phyloP scores from a whole-genome alignment of 441 rosid genomes.

The Adansonia gregorii region DNA sequence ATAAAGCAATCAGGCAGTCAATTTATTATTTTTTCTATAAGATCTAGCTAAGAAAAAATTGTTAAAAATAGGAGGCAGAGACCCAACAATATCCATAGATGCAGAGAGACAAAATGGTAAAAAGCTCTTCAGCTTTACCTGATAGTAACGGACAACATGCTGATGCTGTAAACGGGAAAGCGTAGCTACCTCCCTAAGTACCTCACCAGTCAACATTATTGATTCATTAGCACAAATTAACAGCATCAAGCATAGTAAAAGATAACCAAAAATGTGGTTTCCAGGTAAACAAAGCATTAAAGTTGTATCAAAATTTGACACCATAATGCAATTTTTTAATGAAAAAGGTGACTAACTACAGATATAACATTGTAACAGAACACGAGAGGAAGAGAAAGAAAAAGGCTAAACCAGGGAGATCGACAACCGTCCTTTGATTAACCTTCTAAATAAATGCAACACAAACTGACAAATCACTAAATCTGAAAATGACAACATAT shows the following conservation, averaged over 20 bases:
- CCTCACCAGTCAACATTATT: conserved; percentile 37
- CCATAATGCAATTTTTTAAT: conserved; percentile 22
- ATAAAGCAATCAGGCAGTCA: conserved; percentile 6
- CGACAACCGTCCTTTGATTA: neutral
- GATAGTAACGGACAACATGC: conserved; percentile 99
- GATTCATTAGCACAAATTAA: conserved; percentile 35
- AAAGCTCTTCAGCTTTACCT: conserved; percentile 48
- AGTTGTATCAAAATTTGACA: conserved; percentile 28
- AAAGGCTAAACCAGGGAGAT: conserved; percentile 18
- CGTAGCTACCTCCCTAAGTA: conserved; percentile 94
- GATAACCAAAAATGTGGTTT: neutral
- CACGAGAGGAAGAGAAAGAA: conserved; percentile 4
- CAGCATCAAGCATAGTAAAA: conserved; percentile 23
- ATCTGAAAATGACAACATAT: neutral
- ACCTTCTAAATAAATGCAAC: conserved; percentile 4
- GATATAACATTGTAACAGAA: conserved; percentile 1
- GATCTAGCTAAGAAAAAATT: neutral
- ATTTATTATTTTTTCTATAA: conserved; percentile 3
- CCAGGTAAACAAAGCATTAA: conserved; percentile 16
- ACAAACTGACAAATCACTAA: conserved; percentile 3
- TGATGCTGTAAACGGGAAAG: conserved; percentile 98
- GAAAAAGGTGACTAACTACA: conserved; percentile 15
- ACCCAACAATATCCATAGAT: conserved; percentile 18
- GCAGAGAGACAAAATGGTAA: conserved; percentile 22
- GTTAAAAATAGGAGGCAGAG: neutral